Conservation (phyloP, 768 basidiomycete species). For the Boletus sensibilis region DNA sequence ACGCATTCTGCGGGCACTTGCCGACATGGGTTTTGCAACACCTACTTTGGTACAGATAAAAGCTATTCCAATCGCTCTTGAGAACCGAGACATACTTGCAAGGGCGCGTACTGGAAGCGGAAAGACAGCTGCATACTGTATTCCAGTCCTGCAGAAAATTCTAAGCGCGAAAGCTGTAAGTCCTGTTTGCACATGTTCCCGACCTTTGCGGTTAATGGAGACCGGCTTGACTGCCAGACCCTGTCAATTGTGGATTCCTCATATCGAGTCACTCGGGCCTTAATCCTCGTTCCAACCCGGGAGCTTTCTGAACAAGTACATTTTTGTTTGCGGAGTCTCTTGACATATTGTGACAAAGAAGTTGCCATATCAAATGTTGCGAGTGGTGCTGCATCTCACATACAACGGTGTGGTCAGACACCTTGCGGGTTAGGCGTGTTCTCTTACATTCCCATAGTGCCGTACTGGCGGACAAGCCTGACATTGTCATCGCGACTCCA, state of each 20-base stretch:
- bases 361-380: slow-evolving; percentile 75
- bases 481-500: slow-evolving; percentile 79
- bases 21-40: slow-evolving; percentile 83
- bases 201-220: background rate
- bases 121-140: slow-evolving; percentile 94
- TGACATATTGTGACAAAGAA: slow-evolving; percentile 78
- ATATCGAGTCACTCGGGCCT: slow-evolving; percentile 62
- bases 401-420: slow-evolving; percentile 58
- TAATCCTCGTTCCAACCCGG: slow-evolving; percentile 86
- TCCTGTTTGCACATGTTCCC: slow-evolving; percentile 12
- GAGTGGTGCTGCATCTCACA: slow-evolving; percentile 62
- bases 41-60: slow-evolving; percentile 92
- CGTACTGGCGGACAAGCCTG: slow-evolving; percentile 67
- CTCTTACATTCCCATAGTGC: slow-evolving; percentile 36
- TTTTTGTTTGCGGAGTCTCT: slow-evolving; percentile 58
- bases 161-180: slow-evolving; percentile 75
- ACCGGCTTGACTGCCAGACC: slow-evolving; percentile 22
- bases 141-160: slow-evolving; percentile 89
- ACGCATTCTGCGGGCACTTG: slow-evolving; percentile 83
- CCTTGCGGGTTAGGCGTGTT: background rate
- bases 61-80: slow-evolving; percentile 89
- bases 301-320: slow-evolving; percentile 93
- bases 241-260: slow-evolving; percentile 39
- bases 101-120: slow-evolving; percentile 94
- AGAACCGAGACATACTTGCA: slow-evolving; percentile 87